These are phyloP conservation scores for Aquilaria agallochum DNA, from an alignment of 441 rosid genomes.

Conservation along the genomic window DNA sequence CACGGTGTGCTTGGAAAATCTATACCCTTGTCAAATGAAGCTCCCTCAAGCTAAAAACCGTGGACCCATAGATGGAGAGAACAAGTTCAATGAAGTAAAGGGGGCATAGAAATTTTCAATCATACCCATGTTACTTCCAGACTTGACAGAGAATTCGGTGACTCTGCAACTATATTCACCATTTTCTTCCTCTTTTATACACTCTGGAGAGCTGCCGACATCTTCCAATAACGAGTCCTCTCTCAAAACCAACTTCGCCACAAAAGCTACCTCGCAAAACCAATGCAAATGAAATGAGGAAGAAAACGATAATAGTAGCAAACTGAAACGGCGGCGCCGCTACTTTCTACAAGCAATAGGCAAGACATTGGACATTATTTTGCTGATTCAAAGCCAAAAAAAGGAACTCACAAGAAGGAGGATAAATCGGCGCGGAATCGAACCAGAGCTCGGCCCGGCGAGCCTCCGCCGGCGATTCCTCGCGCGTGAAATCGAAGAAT, in stretches of 20 bases:
- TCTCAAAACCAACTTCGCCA: slow-evolving; percentile 48
- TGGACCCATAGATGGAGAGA: too few species aligned
- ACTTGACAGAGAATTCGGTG: slow-evolving; percentile 19
- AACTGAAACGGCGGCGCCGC: too few species aligned
- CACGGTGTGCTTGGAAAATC: too few species aligned
- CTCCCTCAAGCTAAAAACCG: too few species aligned
- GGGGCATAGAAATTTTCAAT: not conserved
- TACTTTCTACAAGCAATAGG: too few species aligned
- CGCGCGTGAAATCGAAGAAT: slow-evolving; percentile 74
- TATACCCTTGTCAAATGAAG: too few species aligned
- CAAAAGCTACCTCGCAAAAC: slow-evolving; percentile 52
- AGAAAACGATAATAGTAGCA: too few species aligned
- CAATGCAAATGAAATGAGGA: not conserved
- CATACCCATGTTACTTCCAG: slow-evolving; percentile 35
- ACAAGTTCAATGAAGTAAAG: slow-evolving; percentile 1
- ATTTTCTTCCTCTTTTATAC: slow-evolving; percentile 27
- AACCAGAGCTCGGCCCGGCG: slow-evolving; percentile 77
- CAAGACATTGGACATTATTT: too few species aligned
- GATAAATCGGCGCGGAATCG: slow-evolving; percentile 52
- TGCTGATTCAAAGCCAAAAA: not conserved
- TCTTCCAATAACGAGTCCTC: slow-evolving; percentile 45
- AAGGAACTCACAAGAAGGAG: slow-evolving; percentile 78
- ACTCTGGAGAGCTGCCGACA: slow-evolving; percentile 36
- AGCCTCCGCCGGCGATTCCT: slow-evolving; percentile 64
- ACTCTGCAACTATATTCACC: slow-evolving; percentile 17